These are phyloP conservation scores for Zea luxurians DNA, from an alignment of 176 grass and related monocot species.

Conservation along the genomic window DNA sequence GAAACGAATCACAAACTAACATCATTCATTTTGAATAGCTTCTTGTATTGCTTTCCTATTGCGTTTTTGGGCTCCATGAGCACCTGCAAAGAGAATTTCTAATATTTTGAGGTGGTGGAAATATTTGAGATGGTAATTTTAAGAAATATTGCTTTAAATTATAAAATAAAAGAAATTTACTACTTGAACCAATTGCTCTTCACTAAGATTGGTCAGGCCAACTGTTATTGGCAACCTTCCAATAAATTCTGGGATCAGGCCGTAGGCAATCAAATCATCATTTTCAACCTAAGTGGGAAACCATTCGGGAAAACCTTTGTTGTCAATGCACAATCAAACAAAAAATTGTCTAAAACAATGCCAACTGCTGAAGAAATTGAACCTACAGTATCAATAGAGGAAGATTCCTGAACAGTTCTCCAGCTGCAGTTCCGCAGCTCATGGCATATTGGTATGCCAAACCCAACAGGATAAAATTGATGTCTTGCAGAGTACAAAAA, in stretches of 20 bases:
- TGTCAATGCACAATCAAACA: not conserved
- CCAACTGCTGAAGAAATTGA: conserved; percentile 7
- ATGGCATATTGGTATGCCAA: conserved; percentile 45
- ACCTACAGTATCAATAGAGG: conserved; percentile 48
- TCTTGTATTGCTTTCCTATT: conserved; percentile 64
- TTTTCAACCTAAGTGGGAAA: conserved; percentile 51
- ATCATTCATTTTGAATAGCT: conserved; percentile 76
- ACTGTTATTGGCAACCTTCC: conserved; percentile 65
- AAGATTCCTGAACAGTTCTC: conserved; percentile 41
- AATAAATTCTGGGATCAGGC: conserved; percentile 69
- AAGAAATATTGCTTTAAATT: not conserved
- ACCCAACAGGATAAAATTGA: conserved; percentile 52
- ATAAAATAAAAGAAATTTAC: not conserved
- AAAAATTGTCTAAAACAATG: not conserved
- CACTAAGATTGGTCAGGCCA: conserved; percentile 47
- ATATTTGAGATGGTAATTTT: not conserved
- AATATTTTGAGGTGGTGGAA: not conserved
- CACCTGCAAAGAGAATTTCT: conserved; percentile 47
- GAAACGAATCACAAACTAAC: conserved; percentile 42
- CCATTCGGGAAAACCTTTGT: conserved; percentile 6
- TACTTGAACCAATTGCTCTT: conserved; percentile 67
- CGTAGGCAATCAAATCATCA: conserved; percentile 66
- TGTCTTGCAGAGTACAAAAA: conserved; percentile 46
- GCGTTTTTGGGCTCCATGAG: conserved; percentile 64
- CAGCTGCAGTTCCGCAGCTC: conserved; percentile 39